Conservation (phyloP, 305 asterid species). For the Petunia hybrid region DNA sequence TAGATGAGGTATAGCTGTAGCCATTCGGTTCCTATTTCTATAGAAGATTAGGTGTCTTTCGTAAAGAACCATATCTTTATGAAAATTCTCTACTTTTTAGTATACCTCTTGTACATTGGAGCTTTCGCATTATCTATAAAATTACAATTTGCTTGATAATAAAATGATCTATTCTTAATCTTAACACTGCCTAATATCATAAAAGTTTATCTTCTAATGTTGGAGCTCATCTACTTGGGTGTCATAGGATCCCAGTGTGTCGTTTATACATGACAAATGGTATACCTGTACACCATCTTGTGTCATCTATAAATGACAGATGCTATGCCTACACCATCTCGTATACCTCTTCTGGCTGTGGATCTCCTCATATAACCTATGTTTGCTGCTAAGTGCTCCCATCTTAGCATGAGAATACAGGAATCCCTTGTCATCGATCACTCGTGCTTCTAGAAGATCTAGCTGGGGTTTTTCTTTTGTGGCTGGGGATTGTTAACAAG, state of each 20-base stretch:
- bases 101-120: not conserved
- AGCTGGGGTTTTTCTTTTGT: too few relatives aligned
- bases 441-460: not conserved
- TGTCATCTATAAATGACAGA: not conserved
- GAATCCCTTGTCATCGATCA: not conserved
- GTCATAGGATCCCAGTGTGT: not conserved
- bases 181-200: not conserved
- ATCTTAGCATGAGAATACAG: not conserved
- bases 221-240: not conserved
- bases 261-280: not conserved
- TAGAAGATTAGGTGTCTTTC: not conserved
- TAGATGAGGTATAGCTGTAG: not conserved
- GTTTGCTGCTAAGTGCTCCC: not conserved
- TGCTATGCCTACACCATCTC: not conserved
- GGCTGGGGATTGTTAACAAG: not conserved
- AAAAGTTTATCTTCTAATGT: not conserved
- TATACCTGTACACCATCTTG: not conserved
- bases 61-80: not conserved
- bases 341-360: not conserved
- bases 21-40: too few relatives aligned
- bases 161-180: not conserved
- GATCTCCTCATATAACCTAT: not conserved
- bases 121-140: not conserved
- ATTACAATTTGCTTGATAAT: not conserved
- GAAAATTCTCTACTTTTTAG: conserved; percentile 12